Evolutionary conservation across 73 alveolate species (phyloP).

Genomic region (Uronychia setigera): DNA sequence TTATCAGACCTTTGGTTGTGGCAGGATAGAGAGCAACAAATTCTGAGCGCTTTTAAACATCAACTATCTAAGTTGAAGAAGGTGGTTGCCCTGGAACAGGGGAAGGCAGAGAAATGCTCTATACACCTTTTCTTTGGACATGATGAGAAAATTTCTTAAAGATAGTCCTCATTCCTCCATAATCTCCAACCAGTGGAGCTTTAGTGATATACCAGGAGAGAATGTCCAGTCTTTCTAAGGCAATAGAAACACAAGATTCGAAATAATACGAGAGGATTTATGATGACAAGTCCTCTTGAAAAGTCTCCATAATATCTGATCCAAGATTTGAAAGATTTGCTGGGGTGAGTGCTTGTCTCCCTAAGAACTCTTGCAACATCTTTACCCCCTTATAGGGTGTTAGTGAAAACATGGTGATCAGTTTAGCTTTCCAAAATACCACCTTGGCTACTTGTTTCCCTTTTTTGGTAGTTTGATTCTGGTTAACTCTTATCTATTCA

Average conservation of each 20-base stretch:
- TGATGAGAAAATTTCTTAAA: not conserved
- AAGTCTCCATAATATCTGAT: no score
- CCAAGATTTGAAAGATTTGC: not conserved
- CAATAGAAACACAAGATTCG: not conserved
- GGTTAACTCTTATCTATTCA: not conserved
- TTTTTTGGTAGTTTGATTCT: not conserved
- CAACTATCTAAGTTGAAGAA: no score
- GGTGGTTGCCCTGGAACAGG: no score
- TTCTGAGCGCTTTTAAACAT: no score
- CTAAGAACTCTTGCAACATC: not conserved
- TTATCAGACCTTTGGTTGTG: no score
- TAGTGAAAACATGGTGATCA: not conserved
- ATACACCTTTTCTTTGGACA: no score
- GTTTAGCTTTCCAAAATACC: not conserved
- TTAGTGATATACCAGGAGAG: not conserved
- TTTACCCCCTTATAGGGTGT: not conserved
- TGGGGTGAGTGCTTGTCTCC: not conserved
- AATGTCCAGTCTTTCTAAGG: not conserved
- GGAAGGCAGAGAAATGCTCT: no score
- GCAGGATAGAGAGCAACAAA: no score
- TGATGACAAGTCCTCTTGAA: not conserved
- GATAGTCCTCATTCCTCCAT: not conserved
- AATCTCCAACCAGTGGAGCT: not conserved
- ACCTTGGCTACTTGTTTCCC: not conserved
- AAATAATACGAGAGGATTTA: not conserved